Percentiles rank a stretch among this genome's conserved stretches.
Evolutionary conservation across 176 grass and related monocot genomes (phyloP).

Genomic region (Oryza officinalis): DNA sequence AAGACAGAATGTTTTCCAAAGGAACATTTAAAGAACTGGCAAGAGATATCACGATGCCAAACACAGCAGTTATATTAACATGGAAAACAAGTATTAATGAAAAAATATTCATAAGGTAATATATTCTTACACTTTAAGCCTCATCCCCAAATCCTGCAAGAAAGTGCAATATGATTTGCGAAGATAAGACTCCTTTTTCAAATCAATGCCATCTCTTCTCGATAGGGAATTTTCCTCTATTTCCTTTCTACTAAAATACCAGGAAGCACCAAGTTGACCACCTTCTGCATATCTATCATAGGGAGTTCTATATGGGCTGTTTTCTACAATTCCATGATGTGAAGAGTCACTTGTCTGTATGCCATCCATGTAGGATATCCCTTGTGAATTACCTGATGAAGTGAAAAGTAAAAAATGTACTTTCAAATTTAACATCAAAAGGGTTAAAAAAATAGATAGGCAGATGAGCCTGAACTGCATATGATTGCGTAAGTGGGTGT

Average conservation of each 20-base stretch:
- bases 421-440: conserved; percentile 25
- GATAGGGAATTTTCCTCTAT: conserved; percentile 90
- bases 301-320: conserved; percentile 61
- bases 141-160: conserved; percentile 95
- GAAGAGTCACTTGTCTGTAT: conserved; percentile 57
- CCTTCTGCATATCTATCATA: conserved; percentile 44
- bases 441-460: not conserved
- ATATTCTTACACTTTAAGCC: conserved; percentile 91
- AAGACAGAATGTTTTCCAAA: not conserved
- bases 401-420: conserved; percentile 10
- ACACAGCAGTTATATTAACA: conserved; percentile 20
- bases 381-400: conserved; percentile 31
- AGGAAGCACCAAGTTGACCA: conserved; percentile 64
- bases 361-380: conserved; percentile 36
- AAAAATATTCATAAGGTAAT: not conserved
- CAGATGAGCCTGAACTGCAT: not conserved
- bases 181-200: conserved; percentile 84
- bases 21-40: not conserved
- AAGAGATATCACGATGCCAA: not conserved
- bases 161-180: conserved; percentile 95
- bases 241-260: conserved; percentile 90
- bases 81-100: conserved; percentile 12
- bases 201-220: conserved; percentile 73
- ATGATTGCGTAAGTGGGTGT: not conserved
- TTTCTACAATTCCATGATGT: conserved; percentile 56